phyloP scores from a whole-genome alignment of 441 rosid genomes.

The Bocquillonia castaneifolia region DNA sequence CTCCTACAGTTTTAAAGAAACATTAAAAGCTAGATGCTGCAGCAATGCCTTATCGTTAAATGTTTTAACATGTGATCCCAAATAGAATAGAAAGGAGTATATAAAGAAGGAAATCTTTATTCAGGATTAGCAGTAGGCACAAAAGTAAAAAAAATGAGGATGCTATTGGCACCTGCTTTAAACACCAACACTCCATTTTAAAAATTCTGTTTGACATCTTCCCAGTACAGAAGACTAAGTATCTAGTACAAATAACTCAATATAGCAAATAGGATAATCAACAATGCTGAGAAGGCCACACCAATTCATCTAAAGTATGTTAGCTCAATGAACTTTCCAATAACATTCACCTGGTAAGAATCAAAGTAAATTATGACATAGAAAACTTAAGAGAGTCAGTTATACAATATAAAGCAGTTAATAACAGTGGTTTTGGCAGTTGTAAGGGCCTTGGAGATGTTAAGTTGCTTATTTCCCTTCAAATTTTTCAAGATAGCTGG shows the following conservation, averaged over 20 bases:
- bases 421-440: not conserved
- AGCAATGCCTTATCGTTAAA: not conserved
- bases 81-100: not conserved
- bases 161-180: not conserved
- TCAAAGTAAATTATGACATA: no score
- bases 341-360: no score
- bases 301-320: not conserved
- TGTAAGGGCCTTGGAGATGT: no score
- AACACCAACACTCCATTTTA: not conserved
- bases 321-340: not conserved
- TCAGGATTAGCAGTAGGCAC: not conserved
- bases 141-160: not conserved
- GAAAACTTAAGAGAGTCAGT: not conserved
- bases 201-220: not conserved
- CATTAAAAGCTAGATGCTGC: not conserved
- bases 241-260: not conserved
- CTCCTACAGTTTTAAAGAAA: constrained; percentile 48
- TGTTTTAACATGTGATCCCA: not conserved
- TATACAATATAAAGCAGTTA: not conserved
- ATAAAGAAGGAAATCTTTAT: constrained; percentile 5
- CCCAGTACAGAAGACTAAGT: not conserved
- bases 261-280: not conserved
- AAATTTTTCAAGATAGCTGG: not conserved
- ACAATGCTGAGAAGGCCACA: not conserved
- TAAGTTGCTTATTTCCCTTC: not conserved